These are phyloP conservation scores for Colletotrichum salicis DNA, from an alignment of 2,329 filamentous ascomycete genomes.

Conservation along the genomic window DNA sequence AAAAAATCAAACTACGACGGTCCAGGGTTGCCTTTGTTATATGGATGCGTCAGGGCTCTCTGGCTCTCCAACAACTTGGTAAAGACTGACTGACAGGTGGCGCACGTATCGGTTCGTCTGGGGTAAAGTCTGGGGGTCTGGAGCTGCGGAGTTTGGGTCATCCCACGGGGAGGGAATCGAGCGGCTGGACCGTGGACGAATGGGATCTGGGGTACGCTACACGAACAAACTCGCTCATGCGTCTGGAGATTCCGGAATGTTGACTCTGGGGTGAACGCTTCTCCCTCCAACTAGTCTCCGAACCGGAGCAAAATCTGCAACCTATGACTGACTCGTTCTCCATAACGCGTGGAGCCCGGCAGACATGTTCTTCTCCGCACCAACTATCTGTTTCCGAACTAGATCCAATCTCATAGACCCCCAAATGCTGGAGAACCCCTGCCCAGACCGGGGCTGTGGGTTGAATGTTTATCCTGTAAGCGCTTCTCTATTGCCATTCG, in stretches of 20 bases:
- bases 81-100: conserved; percentile 15
- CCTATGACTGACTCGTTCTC: conserved; percentile 27
- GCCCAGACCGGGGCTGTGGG: conserved; percentile 9
- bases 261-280: conserved; percentile 34
- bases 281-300: conserved; percentile 28
- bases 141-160: conserved; percentile 27
- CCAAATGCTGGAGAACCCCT: conserved; percentile 33
- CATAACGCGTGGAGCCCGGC: conserved; percentile 27
- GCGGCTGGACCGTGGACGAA: conserved; percentile 2
- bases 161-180: conserved; percentile 7
- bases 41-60: conserved; percentile 10
- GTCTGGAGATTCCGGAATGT: conserved; percentile 1
- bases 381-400: conserved; percentile 21
- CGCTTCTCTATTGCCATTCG: conserved; percentile 11
- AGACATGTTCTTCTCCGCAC: conserved; percentile 26
- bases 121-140: conserved; percentile 34
- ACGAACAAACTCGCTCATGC: conserved; percentile 8
- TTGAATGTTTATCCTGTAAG: conserved; percentile 33
- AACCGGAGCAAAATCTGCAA: conserved; percentile 35
- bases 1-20: neutral
- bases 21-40: conserved; percentile 33
- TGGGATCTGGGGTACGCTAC: conserved; percentile 27
- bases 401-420: conserved; percentile 24
- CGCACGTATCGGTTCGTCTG: conserved; percentile 27
- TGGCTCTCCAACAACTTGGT: conserved; percentile 4